Base-by-base conservation (phyloP, 805 yeast species). In the Wickerhamomyces bovis region DNA sequence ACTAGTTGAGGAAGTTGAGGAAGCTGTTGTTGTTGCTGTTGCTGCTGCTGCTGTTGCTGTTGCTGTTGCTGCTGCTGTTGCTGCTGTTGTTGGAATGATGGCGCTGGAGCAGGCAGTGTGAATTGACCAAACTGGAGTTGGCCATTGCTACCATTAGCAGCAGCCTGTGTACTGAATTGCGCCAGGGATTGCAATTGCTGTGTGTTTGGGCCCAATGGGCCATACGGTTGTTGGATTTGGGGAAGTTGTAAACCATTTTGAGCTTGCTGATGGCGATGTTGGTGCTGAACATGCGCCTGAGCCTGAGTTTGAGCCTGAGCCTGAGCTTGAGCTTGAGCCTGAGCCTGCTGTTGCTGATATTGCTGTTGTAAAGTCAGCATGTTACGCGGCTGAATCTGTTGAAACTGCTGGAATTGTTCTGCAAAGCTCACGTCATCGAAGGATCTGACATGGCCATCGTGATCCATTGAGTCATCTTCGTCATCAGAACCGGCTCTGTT, bases 241-340 rank as follows among this genome's bases (percentile, higher is more conserved):
- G 36, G 36, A 33, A 33, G 36, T 33, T 33, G 36, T 33, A 33
- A 33, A n/a, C 20, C 36, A 33, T 13, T 20, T 33, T 33, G 36
- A 16, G 20, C 36, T 13, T 42, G 45, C 16, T 44, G 46, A n/a
- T 39, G 46, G 8, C 33, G 46, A 12, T 42, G 43, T 25, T 41
- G 48, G 21, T 48, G 44, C 28, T 51, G 52, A 20, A 35, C 46
- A 15, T 43, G 53, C 12, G 38, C 41, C 25, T 44, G 39, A 7
- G 51, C 42, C 51, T 8, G 45, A 46, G 20, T 48, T 10, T 22
- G 23, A 8, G 23, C 23, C 11, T 41, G 44, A 20, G 39, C 39
- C 9, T 44, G 36, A 33, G 36, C 52, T 22, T 45, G 38, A 12
- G 51, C 52, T 43, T 51, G 50, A 6, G 53, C 53, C 18, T 44